Base-by-base conservation (phyloP, 1,284 basidiomycete genomes). In the Heterobasidion irregulare region DNA sequence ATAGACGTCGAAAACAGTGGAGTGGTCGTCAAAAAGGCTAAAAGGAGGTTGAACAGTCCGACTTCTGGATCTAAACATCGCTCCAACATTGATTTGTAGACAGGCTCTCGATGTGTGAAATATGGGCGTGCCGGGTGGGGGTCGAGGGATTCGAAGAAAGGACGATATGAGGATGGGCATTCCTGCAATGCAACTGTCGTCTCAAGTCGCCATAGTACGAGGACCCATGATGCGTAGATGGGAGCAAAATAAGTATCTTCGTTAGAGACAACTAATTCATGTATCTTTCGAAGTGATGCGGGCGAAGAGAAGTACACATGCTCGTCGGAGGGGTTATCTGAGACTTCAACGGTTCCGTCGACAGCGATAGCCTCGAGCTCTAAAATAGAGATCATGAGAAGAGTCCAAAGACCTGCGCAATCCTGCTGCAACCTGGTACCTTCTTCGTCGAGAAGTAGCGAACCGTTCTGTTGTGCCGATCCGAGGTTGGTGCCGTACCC, bases 371-470 rank as follows among this genome's bases (percentile, higher is more conserved):
- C 77, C 67, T 94, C 92, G 26, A 95, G 74, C 62, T 92, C 88
- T 50, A 94, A 74, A 13, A 91, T 76, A 66, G 94, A 92, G 56
- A 94, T 69, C 53, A 82, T 85, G 57, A 94, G 76, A 46, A 94
- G 72, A 19, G 88, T 80, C 82, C 90, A 91, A 16, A 92, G 70
- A 6, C 83, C 80, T 2, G 84, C 79, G 54, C 83, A 76, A 64
- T 93, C 89, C 57, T 83, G 76, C 16, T 80, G 73, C 19, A 90
- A 67, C 60, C 83, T 82, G 43, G 68, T 65, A 38, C 86, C 83
- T 65, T 93, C 89, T 33, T 83, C 81, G 62, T 94, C 91, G 4
- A 89, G 67, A 18, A 91, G 73, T n/a, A 86, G 73, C 0, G 80
- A 84, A 4, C 76, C 73, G 61, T 86, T 85, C 53, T 76, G 72